Base-by-base conservation (phyloP, 345 rosid genomes). In the Lepidium sativum region DNA sequence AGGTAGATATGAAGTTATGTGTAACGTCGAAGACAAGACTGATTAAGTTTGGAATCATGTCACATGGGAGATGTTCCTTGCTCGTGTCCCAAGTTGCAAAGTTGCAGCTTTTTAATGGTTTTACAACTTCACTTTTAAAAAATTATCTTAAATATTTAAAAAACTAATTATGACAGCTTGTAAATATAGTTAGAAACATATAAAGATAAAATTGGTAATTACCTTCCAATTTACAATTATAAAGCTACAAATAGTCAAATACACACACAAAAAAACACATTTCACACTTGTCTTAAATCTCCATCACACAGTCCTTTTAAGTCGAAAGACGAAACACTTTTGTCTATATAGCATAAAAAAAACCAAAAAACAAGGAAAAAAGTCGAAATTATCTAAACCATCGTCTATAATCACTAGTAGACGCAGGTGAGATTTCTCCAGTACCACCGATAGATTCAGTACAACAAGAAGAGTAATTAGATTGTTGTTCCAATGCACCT, bases 371-470 rank as follows among this genome's bases (percentile, higher is more conserved):
- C 3, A 16, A 29, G 5, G n/a, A n/a, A 4, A 49, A 58, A 57
- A 25, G 35, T 50, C 55, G 44, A 50, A 54, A 57, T 86, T 60
- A 89, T 70, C 94, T 80, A 78, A 86, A 77, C 91, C 88, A 83
- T 75, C 80, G 75, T 41, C 84, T 80, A 50, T 80, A 81, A 43
- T 89, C 91, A 13, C 60, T 70, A 12, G 88, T 81, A 54, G 88
- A 84, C 65, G 94, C 80, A 47, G 94, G 94, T n/a, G 96, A 86
- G 65, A 83, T 64, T 78, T 84, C 96, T 54, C 86, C 86, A 12
- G 32, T 59, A 48, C 70, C 70, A 56, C 79, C 88, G 62, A 81
- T 21, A 72, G 87, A 84, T 13, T 89, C 94, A 8, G 86, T 81
- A 35, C 79, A 86, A 78, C 91, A 89, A 54, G 94, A 89, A 25